Base-by-base conservation (phyloP, 371 early-diverging fungal genomes). In the Rhizopus microsporus region DNA sequence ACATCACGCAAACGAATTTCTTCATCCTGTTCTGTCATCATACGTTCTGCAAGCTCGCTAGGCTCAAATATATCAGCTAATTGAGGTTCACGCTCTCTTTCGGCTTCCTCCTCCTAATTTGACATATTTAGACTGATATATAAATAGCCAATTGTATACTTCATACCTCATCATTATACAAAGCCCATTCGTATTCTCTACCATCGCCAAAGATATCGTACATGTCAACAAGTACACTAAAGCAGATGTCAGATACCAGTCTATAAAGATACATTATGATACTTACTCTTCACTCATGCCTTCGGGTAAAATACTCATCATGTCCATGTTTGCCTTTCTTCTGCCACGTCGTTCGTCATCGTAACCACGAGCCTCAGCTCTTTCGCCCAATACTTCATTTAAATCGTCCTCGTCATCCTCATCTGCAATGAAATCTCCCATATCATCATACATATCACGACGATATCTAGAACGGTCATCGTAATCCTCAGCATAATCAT, bases 11-110 rank as follows among this genome's bases (percentile, higher is more conserved):
- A 62, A 35, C 95, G 87, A 60, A 98, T 96, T 5, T 80, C 83
- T 54, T 96, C 95, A 69, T 98, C 99, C 56, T 77, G 77, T 44
- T 92, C 92, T 1, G 98, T 97, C 84, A 97, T 83, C 89, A 96
- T 87, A 57, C 91, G 84, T 45, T 84, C 92, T 17, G 83, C 88
- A 40, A 97, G 80, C 66, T 93, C 97, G 23, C 88, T 85, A 0
- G 97, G 98, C 69, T 97, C 97, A 61, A 93, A 97, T 10, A 96
- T 84, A 60, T 93, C 85, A 15, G 81, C 86, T 48, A 91, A 68
- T 49, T 84, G 85, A 54, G 83, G 80, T 38, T 84, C 84, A 0
- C 69, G 76, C 45, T 77, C 67, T 32, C 50, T 54, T 0, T 39
- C 46, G 39, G 38, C 57, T 34, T 64, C 56, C 5, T 35, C 49